Conservation (phyloP, 2,329 filamentous ascomycete species). For the Botryosphaeria dothidea region DNA sequence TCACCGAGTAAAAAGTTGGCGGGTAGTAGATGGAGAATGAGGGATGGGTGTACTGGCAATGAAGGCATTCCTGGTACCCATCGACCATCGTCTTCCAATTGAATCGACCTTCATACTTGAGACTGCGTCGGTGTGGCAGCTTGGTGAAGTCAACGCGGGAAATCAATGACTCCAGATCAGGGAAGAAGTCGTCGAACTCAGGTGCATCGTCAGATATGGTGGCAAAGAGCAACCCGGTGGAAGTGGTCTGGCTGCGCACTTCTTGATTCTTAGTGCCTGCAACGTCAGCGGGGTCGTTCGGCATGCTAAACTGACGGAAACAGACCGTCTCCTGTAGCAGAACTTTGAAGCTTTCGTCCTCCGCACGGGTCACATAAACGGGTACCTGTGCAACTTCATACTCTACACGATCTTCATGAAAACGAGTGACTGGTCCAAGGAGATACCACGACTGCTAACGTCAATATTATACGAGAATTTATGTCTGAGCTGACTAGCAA, state of each 20-base stretch:
- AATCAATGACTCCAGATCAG: constrained; percentile 51
- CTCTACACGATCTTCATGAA: constrained; percentile 40
- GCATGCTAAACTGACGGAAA: constrained; percentile 15
- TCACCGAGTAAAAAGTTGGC: constrained; percentile 56
- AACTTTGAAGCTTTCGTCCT: constrained; percentile 34
- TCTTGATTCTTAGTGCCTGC: background rate
- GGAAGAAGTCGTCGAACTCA: constrained; percentile 56
- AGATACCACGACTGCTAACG: constrained; percentile 52
- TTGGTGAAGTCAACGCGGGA: constrained; percentile 56
- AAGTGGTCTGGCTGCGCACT: constrained; percentile 45
- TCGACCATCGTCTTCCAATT: constrained; percentile 65
- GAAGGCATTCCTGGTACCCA: constrained; percentile 60
- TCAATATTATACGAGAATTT: background rate
- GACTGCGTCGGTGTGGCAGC: constrained; percentile 53
- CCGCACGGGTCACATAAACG: constrained; percentile 25
- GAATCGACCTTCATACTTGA: constrained; percentile 58
- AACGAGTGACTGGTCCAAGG: constrained; percentile 54
- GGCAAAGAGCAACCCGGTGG: constrained; percentile 55
- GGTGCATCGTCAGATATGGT: constrained; percentile 52
- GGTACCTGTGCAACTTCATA: constrained; percentile 55
- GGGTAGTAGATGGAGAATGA: constrained; percentile 58
- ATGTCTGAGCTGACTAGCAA: background rate
- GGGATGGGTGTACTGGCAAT: constrained; percentile 61
- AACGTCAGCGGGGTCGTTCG: constrained; percentile 19
- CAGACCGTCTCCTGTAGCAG: constrained; percentile 32